Base-by-base conservation (phyloP, 768 basidiomycete genomes). In the Podaxis sp. region DNA sequence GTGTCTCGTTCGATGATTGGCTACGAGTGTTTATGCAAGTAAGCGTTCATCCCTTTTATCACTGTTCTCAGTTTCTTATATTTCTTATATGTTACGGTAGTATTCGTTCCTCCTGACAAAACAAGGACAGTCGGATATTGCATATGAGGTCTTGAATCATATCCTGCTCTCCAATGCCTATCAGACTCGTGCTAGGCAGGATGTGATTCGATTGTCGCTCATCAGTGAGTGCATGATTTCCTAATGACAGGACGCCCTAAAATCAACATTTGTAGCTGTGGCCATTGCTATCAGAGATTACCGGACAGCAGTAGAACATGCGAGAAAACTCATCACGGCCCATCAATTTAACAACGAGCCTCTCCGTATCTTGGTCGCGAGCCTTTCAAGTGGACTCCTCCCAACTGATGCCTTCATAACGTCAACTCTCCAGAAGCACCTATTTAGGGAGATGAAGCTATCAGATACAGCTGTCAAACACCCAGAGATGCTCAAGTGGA, bases 301-400 rank as follows among this genome's bases (percentile, higher is more conserved):
- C 68, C 68, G 77, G 22, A 75, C 80, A 9, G 84, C 91, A 15
- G 84, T 93, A 15, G 89, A 93, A 63, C 89, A 93, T 68, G 83
- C 83, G 36, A 85, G 94, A 25, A 90, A 90, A 65, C 75, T 98
- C 36, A 85, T 91, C 61, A 86, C 83, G 36, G 75, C 76, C 0
- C 80, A 94, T 69, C 94, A 96, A 69, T 94, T 92, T 78, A 89
- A 94, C 69, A 91, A 94, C 57, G 93, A 96, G 46, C 89, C 94
- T 0, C 75, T 91, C 12, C 87, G 93, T 5, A 81, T 98, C 53
- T 80, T 96, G 22, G 70, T 89, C 3, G 89, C 90, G 0, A 83
- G 84, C 0, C 81, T 97, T 3, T 85, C 88, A 0, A 87, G 88
- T 62, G 93, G 93, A 0, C 67, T 89, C 3, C 80, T 80, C 27